Evolutionary conservation across 2,329 filamentous ascomycete species (phyloP).

Genomic region (Botryotinia globosa): DNA sequence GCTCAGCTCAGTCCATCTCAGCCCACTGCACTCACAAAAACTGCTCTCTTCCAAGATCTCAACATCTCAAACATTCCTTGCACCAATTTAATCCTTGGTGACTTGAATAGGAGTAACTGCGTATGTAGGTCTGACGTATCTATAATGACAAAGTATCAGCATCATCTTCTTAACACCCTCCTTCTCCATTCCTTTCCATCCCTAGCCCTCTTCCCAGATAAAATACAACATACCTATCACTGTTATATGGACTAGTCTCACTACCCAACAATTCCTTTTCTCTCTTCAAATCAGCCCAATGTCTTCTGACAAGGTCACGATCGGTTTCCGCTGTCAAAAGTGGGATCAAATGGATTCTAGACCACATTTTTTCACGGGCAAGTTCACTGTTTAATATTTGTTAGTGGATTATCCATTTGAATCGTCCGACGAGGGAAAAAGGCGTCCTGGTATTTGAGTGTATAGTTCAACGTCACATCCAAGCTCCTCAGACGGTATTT

Average conservation of each 20-base stretch:
- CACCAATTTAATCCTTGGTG: slow-evolving; percentile 27
- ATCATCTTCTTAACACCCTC: slow-evolving; percentile 8
- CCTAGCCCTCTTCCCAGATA: neutral
- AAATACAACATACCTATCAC: slow-evolving; percentile 65
- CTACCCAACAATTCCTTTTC: slow-evolving; percentile 88
- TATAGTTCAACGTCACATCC: neutral
- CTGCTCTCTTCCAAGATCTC: neutral
- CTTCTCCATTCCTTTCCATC: neutral
- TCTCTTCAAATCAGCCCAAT: slow-evolving; percentile 80
- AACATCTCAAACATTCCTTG: neutral
- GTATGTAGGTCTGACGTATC: slow-evolving; percentile 80
- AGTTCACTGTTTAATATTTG: slow-evolving; percentile 65
- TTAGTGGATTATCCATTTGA: slow-evolving; percentile 13
- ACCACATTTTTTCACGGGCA: slow-evolving; percentile 97
- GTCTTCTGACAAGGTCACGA: slow-evolving; percentile 84
- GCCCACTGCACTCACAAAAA: neutral
- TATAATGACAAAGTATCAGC: slow-evolving; percentile 37
- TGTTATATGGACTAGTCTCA: slow-evolving; percentile 82
- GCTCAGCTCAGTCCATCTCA: neutral
- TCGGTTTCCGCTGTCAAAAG: slow-evolving; percentile 95
- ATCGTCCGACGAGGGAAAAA: neutral
- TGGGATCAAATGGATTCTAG: slow-evolving; percentile 90
- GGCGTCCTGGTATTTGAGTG: too few species aligned
- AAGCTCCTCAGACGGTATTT: neutral
- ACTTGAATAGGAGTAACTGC: slow-evolving; percentile 59